These are phyloP conservation scores for Clathrospora elynae DNA, from an alignment of 2,329 filamentous ascomycete genomes.

Conservation along the genomic window DNA sequence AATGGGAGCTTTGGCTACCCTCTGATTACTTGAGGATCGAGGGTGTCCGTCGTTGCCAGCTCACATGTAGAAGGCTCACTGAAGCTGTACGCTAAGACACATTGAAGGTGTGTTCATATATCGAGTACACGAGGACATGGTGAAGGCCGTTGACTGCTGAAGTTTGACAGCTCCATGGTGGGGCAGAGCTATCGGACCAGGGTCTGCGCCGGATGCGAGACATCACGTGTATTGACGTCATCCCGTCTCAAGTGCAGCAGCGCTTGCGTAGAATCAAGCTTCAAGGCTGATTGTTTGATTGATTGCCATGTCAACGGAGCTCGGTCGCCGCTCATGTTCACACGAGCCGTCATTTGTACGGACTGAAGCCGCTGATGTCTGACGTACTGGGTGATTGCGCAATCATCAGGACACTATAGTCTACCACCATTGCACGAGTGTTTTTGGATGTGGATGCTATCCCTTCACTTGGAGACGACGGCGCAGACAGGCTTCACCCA, in stretches of 20 bases:
- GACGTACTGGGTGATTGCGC: slow-evolving; percentile 9
- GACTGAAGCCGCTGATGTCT: slow-evolving; percentile 8
- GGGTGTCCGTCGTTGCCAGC: background rate
- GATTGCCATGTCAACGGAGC: slow-evolving; percentile 7
- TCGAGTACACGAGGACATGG: background rate
- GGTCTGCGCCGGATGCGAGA: slow-evolving; percentile 21
- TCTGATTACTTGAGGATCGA: too few species aligned
- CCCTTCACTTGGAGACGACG: too few species aligned
- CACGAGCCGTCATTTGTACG: slow-evolving; percentile 1
- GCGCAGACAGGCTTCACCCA: too few species aligned
- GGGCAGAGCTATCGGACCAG: slow-evolving; percentile 13
- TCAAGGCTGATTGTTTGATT: background rate
- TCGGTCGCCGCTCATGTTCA: slow-evolving; percentile 1
- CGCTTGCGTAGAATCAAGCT: slow-evolving; percentile 14
- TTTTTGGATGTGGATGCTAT: too few species aligned
- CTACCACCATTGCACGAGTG: too few species aligned
- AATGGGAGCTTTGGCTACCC: too few species aligned
- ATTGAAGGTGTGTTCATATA: background rate
- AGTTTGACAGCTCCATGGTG: slow-evolving; percentile 6
- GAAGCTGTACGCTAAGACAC: background rate
- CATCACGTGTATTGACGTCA: slow-evolving; percentile 29
- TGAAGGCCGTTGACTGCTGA: background rate
- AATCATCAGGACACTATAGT: slow-evolving; percentile 2
- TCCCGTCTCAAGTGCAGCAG: slow-evolving; percentile 2
- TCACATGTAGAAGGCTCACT: background rate